Conservation (phyloP, 208 protist genomes). For the Leishmania martiniquensis region DNA sequence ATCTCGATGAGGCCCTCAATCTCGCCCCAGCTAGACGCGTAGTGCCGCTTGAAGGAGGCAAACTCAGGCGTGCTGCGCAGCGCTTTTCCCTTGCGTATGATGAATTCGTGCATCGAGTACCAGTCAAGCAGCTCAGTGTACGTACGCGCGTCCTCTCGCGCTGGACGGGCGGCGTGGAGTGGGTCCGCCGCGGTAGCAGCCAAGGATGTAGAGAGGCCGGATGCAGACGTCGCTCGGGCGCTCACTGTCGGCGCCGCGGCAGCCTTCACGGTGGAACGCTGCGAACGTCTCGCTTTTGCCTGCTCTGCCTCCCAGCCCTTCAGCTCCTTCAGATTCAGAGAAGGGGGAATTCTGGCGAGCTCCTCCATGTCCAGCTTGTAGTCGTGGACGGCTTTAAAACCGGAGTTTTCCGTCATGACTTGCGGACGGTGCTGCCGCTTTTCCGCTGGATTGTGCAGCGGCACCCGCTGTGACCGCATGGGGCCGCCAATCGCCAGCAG, state of each 20-base stretch:
- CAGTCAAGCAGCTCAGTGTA: slow-evolving; percentile 93
- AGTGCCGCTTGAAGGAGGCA: slow-evolving; percentile 89
- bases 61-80: slow-evolving; percentile 93
- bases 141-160: slow-evolving; percentile 77
- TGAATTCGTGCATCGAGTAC: slow-evolving; percentile 96
- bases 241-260: slow-evolving; percentile 7
- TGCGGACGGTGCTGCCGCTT: slow-evolving; percentile 16
- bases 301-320: slow-evolving; percentile 70
- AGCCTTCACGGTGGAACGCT: slow-evolving; percentile 4
- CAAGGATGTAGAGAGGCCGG: not conserved
- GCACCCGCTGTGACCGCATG: slow-evolving; percentile 48
- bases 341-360: slow-evolving; percentile 71
- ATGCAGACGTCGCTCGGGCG: not conserved
- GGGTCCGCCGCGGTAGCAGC: not conserved
- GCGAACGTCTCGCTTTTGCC: slow-evolving; percentile 22
- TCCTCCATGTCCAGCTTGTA: slow-evolving; percentile 77
- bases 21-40: slow-evolving; percentile 78
- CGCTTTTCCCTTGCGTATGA: slow-evolving; percentile 89
- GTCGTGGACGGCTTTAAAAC: slow-evolving; percentile 58
- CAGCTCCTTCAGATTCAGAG: slow-evolving; percentile 78
- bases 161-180: not conserved
- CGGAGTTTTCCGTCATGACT: slow-evolving; percentile 74
- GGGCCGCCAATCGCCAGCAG: slow-evolving; percentile 61
- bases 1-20: slow-evolving; percentile 78
- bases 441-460: slow-evolving; percentile 28